Evolutionary conservation across 768 basidiomycete species (phyloP).

Genomic region (Gymnopilus dilepis): DNA sequence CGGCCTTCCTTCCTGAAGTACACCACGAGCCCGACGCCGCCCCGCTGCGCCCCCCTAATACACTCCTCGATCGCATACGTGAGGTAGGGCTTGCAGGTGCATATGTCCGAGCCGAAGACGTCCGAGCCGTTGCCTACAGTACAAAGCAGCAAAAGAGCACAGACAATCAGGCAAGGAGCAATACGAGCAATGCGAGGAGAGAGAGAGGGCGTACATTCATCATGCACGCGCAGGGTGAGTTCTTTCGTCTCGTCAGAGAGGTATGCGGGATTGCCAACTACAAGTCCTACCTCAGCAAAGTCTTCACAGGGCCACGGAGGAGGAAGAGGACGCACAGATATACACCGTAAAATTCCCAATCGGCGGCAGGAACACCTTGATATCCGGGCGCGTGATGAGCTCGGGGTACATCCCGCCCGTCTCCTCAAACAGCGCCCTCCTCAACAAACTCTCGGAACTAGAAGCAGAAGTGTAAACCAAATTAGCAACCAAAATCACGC

Average conservation of each 20-base stretch:
- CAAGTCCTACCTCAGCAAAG: neutral
- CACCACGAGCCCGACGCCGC: slow-evolving; percentile 91
- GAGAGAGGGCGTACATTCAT: slow-evolving; percentile 68
- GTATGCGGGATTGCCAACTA: slow-evolving; percentile 85
- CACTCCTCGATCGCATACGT: slow-evolving; percentile 92
- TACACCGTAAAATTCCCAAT: slow-evolving; percentile 93
- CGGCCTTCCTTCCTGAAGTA: slow-evolving; percentile 55
- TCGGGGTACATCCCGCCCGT: slow-evolving; percentile 97
- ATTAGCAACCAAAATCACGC: neutral
- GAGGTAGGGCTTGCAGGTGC: slow-evolving; percentile 93
- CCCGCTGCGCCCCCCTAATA: slow-evolving; percentile 69
- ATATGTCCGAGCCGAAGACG: slow-evolving; percentile 94
- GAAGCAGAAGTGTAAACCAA: neutral
- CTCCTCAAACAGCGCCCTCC: slow-evolving; percentile 94
- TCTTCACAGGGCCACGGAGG: neutral
- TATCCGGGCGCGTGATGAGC: slow-evolving; percentile 91
- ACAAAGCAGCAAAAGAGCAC: neutral
- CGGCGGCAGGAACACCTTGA: slow-evolving; percentile 95
- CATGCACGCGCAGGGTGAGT: slow-evolving; percentile 88
- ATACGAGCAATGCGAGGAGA: neutral
- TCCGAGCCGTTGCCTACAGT: slow-evolving; percentile 87
- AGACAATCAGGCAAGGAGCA: neutral
- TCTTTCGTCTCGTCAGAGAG: slow-evolving; percentile 78
- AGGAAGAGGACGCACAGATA: slow-evolving; percentile 61
- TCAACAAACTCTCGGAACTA: slow-evolving; percentile 82